These are phyloP conservation scores for Metschnikowia kofuensis DNA, from an alignment of 805 yeast genomes.

Conservation along the genomic window DNA sequence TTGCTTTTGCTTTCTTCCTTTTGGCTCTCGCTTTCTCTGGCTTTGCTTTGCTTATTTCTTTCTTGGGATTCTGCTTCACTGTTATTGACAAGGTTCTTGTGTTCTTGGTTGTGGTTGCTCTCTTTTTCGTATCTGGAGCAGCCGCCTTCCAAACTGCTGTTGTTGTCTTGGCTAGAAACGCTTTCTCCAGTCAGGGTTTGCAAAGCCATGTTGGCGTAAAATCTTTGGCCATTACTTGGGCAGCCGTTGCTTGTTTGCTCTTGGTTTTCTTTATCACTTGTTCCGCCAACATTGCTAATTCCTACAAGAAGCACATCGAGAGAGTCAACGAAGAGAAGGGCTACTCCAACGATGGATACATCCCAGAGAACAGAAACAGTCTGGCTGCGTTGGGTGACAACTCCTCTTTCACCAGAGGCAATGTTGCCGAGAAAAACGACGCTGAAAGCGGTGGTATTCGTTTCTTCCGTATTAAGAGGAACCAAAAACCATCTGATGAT, in stretches of 20 bases:
- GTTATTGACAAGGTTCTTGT: constrained; percentile 54
- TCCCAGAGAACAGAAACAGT: constrained; percentile 14
- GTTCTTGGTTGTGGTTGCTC: constrained; percentile 49
- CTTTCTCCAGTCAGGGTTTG: constrained; percentile 51
- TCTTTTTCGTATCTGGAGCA: constrained; percentile 57
- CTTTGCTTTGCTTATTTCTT: constrained; percentile 53
- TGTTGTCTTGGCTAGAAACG: constrained; percentile 68
- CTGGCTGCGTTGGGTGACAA: constrained; percentile 33
- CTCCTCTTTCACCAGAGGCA: constrained; percentile 42
- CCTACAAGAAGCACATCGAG: constrained; percentile 50
- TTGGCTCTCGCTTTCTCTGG: constrained; percentile 61
- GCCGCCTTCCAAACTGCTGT: constrained; percentile 75
- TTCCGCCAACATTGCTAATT: constrained; percentile 45
- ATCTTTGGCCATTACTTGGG: constrained; percentile 67
- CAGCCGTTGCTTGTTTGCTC: constrained; percentile 53
- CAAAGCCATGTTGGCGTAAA: constrained; percentile 53
- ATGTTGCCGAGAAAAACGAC: constrained; percentile 35
- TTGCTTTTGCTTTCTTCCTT: constrained; percentile 61
- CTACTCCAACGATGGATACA: constrained; percentile 21
- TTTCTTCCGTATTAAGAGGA: constrained; percentile 70
- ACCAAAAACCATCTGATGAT: constrained; percentile 41
- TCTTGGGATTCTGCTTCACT: constrained; percentile 55
- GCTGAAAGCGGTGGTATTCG: constrained; percentile 58
- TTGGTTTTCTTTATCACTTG: constrained; percentile 52
- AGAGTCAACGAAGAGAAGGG: constrained; percentile 27